Percentiles rank a stretch among this genome's conserved stretches.
These are phyloP conservation scores for Asterionellopsis glacialis DNA, from an alignment of 108 stramenopile genomes.

Conservation along the genomic window DNA sequence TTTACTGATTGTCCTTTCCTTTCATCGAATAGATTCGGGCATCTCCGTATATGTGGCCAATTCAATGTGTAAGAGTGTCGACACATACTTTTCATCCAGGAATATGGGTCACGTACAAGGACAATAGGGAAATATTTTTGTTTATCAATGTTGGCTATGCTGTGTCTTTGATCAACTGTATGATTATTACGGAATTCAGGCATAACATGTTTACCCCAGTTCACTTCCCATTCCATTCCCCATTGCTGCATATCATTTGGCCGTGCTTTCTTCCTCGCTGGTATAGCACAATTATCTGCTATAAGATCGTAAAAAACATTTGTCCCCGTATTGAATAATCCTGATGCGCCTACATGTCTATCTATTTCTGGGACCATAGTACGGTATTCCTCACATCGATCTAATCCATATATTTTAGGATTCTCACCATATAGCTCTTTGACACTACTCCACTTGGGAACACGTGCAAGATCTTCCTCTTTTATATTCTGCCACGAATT, in stretches of 20 bases:
- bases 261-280: slow-evolving; percentile 31
- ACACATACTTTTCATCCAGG: slow-evolving; percentile 81
- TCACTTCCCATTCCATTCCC: slow-evolving; percentile 59
- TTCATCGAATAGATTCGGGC: slow-evolving; percentile 46
- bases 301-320: slow-evolving; percentile 66
- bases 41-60: slow-evolving; percentile 47
- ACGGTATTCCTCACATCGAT: slow-evolving; percentile 31
- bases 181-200: slow-evolving; percentile 35
- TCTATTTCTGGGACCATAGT: slow-evolving; percentile 18
- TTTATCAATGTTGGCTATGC: slow-evolving; percentile 29
- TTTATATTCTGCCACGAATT: slow-evolving; percentile 1
- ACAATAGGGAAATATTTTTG: slow-evolving; percentile 52
- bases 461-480: slow-evolving; percentile 10
- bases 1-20: background rate
- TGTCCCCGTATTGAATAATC: slow-evolving; percentile 82
- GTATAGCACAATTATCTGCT: slow-evolving; percentile 51
- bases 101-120: slow-evolving; percentile 60
- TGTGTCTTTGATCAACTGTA: slow-evolving; percentile 26
- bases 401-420: slow-evolving; percentile 35
- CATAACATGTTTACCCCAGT: slow-evolving; percentile 86
- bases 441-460: slow-evolving; percentile 38
- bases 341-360: slow-evolving; percentile 32
- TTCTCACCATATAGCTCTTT: slow-evolving; percentile 28
- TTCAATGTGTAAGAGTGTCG: slow-evolving; percentile 55
- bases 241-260: slow-evolving; percentile 7